Conservation (phyloP, 345 rosid genomes). For the Hibiscus syriacus region DNA sequence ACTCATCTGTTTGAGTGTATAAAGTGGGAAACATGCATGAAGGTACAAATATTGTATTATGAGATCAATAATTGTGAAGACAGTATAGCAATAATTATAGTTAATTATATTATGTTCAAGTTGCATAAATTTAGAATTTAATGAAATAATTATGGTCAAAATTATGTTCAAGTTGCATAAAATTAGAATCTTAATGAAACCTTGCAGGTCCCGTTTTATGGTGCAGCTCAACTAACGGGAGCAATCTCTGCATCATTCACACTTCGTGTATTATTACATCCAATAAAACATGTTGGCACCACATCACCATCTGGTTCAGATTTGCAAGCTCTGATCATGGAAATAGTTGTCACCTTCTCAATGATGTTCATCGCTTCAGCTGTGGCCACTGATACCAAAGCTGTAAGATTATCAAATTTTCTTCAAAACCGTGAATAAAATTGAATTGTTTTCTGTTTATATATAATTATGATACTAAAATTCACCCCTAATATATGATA, state of each 20-base stretch:
- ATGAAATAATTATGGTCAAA: too few species aligned
- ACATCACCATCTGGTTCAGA: constrained; percentile 47
- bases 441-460: too few species aligned
- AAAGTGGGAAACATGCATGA: neutral
- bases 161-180: neutral
- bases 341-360: constrained; percentile 39
- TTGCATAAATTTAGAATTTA: neutral
- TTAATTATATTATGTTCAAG: too few species aligned
- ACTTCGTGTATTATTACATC: constrained; percentile 28
- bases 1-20: too few species aligned
- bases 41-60: neutral
- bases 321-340: constrained; percentile 45
- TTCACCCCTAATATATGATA: too few species aligned
- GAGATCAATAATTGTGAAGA: too few species aligned
- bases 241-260: constrained; percentile 32
- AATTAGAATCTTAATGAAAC: neutral
- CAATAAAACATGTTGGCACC: constrained; percentile 31
- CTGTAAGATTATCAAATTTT: constrained; percentile 20
- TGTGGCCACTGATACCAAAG: constrained; percentile 42
- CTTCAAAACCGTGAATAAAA: too few species aligned
- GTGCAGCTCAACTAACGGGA: constrained; percentile 37
- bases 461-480: too few species aligned
- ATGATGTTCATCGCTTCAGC: constrained; percentile 45
- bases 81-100: neutral
- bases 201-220: constrained; percentile 42